Base-by-base conservation (phyloP, 192 early-diverging fungal genomes). In the Podila minutissima region DNA sequence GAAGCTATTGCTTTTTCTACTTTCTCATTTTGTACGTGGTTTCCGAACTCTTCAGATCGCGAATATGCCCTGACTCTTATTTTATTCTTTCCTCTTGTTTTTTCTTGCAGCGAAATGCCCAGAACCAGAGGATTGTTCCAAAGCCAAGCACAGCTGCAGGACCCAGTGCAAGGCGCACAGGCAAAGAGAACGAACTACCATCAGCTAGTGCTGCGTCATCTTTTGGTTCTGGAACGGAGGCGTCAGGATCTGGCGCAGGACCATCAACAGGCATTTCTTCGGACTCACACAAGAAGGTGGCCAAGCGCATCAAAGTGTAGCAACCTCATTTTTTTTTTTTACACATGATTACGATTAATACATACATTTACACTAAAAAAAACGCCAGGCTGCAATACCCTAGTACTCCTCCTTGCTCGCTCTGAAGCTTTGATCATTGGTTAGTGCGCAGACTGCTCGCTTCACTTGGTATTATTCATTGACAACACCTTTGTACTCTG, bases 281-380 rank as follows among this genome's bases (percentile, higher is more conserved):
- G 5, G 19, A 19, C 11, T 15, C 62, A 1, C 62, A 61, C 24
- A 66, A 64, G 49, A 73, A 73, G 50, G 29, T 59, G 55, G 71
- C 71, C 28, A 73, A 73, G 64, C 20, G 71, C 26, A 59, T 73
- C 29, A 73, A 66, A 31, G 64, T 73, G 17, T 73, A 66, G 59
- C 10, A 46, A 15, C 3, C 15, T 46, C 12, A 41, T n/a, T 29
- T 2, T 29, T 46, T 46, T 46, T 8, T 46, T 17, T 46, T 46
- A 12, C 15, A 13, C 12, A 46, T 11, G 41, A 46, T 6, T 46
- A 46, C 41, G 41, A 46, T 46, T 46, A 46, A 46, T 46, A 17
- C 41, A 46, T 13, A 17, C 12, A 12, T 41, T 10, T 41, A 9
- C 11, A 10, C 5, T 37, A 6, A 2, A 37, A 37, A 37, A 37